Evolutionary conservation across 495 filamentous ascomycete species (phyloP).

Genomic region (Cercophora newfieldiana): DNA sequence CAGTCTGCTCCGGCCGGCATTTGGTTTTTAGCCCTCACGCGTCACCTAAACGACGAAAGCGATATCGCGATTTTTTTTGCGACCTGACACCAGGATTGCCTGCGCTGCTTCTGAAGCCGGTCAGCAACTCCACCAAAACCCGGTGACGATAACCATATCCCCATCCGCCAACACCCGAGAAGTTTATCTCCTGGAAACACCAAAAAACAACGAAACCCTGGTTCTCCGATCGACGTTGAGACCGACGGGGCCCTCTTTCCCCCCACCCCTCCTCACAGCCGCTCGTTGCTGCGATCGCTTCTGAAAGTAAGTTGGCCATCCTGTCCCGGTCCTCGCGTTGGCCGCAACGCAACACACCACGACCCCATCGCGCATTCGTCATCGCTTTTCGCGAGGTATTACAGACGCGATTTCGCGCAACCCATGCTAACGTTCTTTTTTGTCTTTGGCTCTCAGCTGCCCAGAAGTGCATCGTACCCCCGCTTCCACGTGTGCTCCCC

Average conservation of each 20-base stretch:
- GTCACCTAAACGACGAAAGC: constrained; percentile 19
- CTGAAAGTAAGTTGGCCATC: constrained; percentile 26
- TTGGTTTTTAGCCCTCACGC: constrained; percentile 20
- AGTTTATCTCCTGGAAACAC: constrained; percentile 5
- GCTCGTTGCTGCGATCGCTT: constrained; percentile 37
- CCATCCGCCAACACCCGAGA: constrained; percentile 23
- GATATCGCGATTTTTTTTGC: constrained; percentile 16
- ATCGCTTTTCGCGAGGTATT: not conserved
- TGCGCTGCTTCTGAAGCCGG: constrained; percentile 20
- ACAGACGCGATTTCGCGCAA: constrained; percentile 2
- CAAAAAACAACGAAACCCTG: constrained; percentile 2
- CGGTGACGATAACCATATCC: constrained; percentile 34
- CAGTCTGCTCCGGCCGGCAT: constrained; percentile 20
- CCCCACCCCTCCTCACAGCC: constrained; percentile 22
- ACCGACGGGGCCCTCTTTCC: constrained; percentile 26
- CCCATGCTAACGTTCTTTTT: constrained; percentile 15
- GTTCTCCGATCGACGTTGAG: constrained; percentile 11
- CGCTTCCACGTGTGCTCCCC: constrained; percentile 22
- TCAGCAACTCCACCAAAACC: constrained; percentile 24
- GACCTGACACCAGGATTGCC: constrained; percentile 22
- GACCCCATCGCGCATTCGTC: constrained; percentile 6
- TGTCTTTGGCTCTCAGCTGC: constrained; percentile 13
- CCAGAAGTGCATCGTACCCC: constrained; percentile 35
- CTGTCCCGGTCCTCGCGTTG: not conserved
- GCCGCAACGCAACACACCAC: not conserved